Evolutionary conservation across 1,139 yeast genomes (phyloP).

Genomic region (Geotrichum candidum): DNA sequence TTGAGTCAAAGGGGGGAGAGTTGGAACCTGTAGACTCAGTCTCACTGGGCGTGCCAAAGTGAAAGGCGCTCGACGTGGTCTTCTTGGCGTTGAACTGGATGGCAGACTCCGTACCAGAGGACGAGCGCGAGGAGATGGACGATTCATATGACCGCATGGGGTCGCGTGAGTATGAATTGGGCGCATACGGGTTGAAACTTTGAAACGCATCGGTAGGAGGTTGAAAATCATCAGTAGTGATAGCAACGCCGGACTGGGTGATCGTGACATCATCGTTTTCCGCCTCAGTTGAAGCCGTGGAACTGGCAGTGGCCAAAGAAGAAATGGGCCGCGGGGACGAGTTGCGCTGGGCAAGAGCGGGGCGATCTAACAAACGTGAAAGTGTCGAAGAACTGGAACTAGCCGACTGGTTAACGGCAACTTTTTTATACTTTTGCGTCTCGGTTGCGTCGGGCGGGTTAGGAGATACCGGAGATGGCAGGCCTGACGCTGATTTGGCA

Average conservation of each 20-base stretch:
- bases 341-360: slow-evolving; percentile 2
- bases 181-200: neutral
- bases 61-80: neutral
- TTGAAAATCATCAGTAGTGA: neutral
- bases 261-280: neutral
- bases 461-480: neutral
- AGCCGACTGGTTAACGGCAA: slow-evolving; percentile 15
- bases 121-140: slow-evolving; percentile 8
- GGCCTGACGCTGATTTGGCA: neutral
- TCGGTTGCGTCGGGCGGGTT: neutral
- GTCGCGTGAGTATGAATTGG: neutral
- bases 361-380: slow-evolving; percentile 15
- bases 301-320: slow-evolving; percentile 3
- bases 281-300: neutral
- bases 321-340: slow-evolving; percentile 1
- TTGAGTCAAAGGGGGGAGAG: neutral
- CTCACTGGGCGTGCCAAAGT: slow-evolving; percentile 10
- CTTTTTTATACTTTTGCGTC: slow-evolving; percentile 15
- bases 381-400: slow-evolving; percentile 18
- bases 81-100: slow-evolving; percentile 5
- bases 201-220: neutral
- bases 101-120: slow-evolving; percentile 6
- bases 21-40: slow-evolving; percentile 1
- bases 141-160: slow-evolving; percentile 5
- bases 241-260: neutral